phyloP scores from a whole-genome alignment of 176 grass and related monocot species.

The Oryza meyeriana region DNA sequence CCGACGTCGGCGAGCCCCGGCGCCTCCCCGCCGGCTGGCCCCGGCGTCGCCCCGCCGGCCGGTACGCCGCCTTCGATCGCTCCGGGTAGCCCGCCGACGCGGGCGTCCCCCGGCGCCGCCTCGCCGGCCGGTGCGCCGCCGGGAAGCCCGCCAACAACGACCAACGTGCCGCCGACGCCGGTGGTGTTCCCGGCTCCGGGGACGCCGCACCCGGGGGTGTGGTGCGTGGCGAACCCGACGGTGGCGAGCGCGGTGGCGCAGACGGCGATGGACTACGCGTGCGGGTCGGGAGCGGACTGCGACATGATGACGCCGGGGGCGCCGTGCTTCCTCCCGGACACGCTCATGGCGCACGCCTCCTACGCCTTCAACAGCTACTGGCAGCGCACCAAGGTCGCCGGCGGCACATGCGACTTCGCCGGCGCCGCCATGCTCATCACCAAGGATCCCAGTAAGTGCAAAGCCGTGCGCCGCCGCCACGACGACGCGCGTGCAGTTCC shows the following conservation, averaged over 20 bases:
- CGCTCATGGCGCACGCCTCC: constrained; percentile 58
- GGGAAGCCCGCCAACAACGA: background rate
- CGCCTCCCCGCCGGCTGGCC: too few relatives aligned
- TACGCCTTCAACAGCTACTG: constrained; percentile 82
- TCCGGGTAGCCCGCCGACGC: background rate
- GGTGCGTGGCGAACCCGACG: constrained; percentile 72
- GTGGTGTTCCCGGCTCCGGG: too few relatives aligned
- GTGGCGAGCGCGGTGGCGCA: constrained; percentile 52
- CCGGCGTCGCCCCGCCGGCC: too few relatives aligned
- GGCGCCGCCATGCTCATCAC: constrained; percentile 74
- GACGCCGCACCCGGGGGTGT: constrained; percentile 24
- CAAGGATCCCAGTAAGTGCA: constrained; percentile 54
- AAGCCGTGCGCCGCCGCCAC: background rate
- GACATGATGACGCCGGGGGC: constrained; percentile 31
- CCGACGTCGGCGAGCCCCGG: background rate
- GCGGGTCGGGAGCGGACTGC: constrained; percentile 59
- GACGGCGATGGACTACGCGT: constrained; percentile 73
- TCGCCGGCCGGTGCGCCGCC: background rate
- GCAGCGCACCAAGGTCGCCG: constrained; percentile 59
- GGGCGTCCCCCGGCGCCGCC: background rate
- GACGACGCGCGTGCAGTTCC: background rate
- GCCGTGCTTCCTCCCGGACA: constrained; percentile 60
- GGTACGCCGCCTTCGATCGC: too few relatives aligned
- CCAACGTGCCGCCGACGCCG: background rate
- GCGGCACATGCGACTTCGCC: constrained; percentile 75